These are phyloP conservation scores for Elaeis guineensis DNA, from an alignment of 176 grass and related monocot genomes.

Conservation along the genomic window DNA sequence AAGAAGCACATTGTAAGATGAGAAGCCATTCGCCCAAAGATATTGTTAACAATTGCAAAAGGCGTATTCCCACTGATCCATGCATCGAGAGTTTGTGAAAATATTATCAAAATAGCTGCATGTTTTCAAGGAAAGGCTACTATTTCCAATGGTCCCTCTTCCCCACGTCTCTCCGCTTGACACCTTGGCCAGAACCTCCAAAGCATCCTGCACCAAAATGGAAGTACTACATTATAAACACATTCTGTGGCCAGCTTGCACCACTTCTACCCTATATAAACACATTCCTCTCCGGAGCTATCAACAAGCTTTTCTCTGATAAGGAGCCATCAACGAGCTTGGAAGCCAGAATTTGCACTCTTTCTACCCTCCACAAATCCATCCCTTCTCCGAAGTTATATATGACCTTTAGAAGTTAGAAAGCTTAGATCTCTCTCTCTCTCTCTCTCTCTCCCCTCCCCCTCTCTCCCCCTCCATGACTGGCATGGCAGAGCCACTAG, in stretches of 20 bases:
- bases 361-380: no score
- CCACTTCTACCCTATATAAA: constrained; percentile 4
- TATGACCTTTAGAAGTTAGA: no score
- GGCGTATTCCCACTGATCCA: not conserved
- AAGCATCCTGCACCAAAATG: constrained; percentile 1
- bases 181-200: no score
- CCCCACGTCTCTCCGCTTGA: not conserved
- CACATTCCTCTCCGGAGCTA: not conserved
- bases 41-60: constrained; percentile 4
- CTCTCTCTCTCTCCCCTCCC: no score
- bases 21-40: constrained; percentile 5
- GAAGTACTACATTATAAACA: not conserved
- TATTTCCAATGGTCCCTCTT: not conserved
- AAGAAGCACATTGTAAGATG: not conserved
- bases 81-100: not conserved
- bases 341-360: no score
- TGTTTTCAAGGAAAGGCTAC: not conserved
- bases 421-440: no score
- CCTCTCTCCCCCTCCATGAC: no score
- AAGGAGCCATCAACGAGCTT: not conserved
- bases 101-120: not conserved
- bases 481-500: no score
- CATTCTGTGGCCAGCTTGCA: not conserved
- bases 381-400: no score
- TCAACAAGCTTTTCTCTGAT: no score